Conservation (phyloP, 2,329 filamentous ascomycete species). For the Aspergillus novoparasiticus region DNA sequence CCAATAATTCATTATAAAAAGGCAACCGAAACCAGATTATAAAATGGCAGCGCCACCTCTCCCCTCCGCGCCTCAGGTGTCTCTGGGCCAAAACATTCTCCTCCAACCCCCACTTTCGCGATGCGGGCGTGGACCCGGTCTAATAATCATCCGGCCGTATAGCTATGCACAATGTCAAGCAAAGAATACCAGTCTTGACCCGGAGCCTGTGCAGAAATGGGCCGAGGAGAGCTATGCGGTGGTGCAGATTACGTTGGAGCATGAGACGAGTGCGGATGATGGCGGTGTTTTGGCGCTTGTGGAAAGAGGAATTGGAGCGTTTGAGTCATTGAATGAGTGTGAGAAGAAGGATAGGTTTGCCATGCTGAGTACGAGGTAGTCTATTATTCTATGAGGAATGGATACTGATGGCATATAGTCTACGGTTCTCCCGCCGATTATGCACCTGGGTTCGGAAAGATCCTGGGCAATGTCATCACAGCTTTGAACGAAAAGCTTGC, state of each 20-base stretch:
- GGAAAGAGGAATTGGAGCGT: slow-evolving; percentile 15
- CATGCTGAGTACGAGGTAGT: slow-evolving; percentile 22
- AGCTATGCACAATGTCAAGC: slow-evolving; percentile 27
- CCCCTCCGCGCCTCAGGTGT: neutral
- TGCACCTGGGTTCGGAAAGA: slow-evolving; percentile 12
- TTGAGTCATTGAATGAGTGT: slow-evolving; percentile 28
- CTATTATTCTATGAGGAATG: neutral
- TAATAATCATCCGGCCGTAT: slow-evolving; percentile 49
- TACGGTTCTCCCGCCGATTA: slow-evolving; percentile 31
- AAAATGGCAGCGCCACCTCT: neutral
- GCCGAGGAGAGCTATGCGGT: slow-evolving; percentile 71
- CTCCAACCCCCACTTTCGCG: slow-evolving; percentile 52
- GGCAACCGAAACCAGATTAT: neutral
- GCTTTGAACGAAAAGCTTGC: slow-evolving; percentile 2
- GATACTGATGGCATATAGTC: slow-evolving; percentile 15
- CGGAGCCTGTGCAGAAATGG: slow-evolving; percentile 66
- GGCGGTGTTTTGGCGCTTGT: slow-evolving; percentile 12
- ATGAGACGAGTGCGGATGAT: slow-evolving; percentile 15
- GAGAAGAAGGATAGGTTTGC: slow-evolving; percentile 21
- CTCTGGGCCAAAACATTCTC: slow-evolving; percentile 8
- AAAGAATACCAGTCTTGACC: slow-evolving; percentile 49
- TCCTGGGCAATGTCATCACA: slow-evolving; percentile 11
- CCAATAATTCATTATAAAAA: neutral
- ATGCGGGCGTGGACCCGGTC: slow-evolving; percentile 50
- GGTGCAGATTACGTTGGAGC: slow-evolving; percentile 50